phyloP scores from a whole-genome alignment of 345 rosid species.

The Citrus trifoliata region DNA sequence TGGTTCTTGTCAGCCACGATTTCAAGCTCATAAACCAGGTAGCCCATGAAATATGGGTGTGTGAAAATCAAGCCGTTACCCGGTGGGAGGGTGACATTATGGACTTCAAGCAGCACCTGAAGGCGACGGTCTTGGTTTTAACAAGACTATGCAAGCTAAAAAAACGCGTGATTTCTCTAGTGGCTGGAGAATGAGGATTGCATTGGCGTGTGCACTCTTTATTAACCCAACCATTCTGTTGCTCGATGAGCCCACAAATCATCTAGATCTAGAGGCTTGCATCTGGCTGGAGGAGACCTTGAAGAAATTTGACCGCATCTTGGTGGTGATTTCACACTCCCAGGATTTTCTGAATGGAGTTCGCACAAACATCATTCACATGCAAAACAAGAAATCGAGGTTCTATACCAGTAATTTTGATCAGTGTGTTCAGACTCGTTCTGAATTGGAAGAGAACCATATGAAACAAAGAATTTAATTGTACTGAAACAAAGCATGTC shows the following conservation, averaged over 20 bases:
- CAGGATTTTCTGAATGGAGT: conserved; percentile 98
- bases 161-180: conserved; percentile 93
- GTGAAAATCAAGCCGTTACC: conserved; percentile 66
- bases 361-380: conserved; percentile 95
- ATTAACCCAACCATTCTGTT: conserved; percentile 91
- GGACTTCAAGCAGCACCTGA: conserved; percentile 79
- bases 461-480: no score
- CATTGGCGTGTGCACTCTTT: conserved; percentile 89
- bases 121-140: conserved; percentile 87
- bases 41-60: conserved; percentile 86
- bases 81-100: conserved; percentile 83
- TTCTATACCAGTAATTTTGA: conserved; percentile 85
- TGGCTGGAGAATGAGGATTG: conserved; percentile 99
- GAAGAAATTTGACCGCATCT: conserved; percentile 90
- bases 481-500: no score
- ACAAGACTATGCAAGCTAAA: conserved; percentile 90
- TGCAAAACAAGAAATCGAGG: conserved; percentile 87
- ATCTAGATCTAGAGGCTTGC: conserved; percentile 97
- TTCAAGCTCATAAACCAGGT: conserved; percentile 91
- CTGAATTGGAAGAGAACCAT: conserved; percentile 95
- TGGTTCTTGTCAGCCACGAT: conserved; percentile 88
- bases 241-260: conserved; percentile 98
- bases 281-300: conserved; percentile 96
- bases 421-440: conserved; percentile 93
- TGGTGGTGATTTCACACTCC: conserved; percentile 93